Base-by-base conservation (phyloP, 768 basidiomycete genomes). In the Termitomyces titanicus region DNA sequence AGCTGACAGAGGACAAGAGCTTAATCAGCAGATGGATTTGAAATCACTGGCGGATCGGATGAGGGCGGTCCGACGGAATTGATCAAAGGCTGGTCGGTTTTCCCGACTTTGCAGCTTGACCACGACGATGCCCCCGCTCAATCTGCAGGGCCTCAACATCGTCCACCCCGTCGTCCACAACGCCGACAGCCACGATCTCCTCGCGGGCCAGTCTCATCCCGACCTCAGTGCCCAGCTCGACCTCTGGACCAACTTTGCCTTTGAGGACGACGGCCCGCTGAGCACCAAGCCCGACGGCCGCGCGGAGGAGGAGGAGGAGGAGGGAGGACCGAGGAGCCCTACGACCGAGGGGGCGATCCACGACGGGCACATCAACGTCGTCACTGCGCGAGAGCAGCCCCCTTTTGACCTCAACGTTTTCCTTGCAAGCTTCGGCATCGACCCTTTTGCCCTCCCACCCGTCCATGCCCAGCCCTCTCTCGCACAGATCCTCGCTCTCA, bases 171-270 rank as follows among this genome's bases (percentile, higher is more conserved):
- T 71, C n/a, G 70, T 72, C 25, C 66, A 70, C 17, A 62, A 76
- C 15, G 62, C 73, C 5, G 75, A 79, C 60, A 64, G 69, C 27
- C 80, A 83, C 66, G 85, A 89, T 56, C 75, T 89, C 24, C 79
- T 90, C 57, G 71, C 81, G 0, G 74, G 82, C 0, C 80, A 82
- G 24, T 74, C 85, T 0, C 89, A 83, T 65, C 85, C 87, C 11
- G 91, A 93, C 71, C 77, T 92, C 52, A 77, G 78, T 18, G 85
- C 89, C 0, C 89, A 89, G 67, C 84, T 91, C 51, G 86, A 88
- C 68, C 75, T 94, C 51, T 94, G 92, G 92, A 88, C 89, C 13
- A 85, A 89, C 69, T 77, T 93, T 53, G 71, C 84, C 8, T 94
- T 94, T 66, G 84, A 91, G 56, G 89, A 91, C 63, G 91, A 92